These are phyloP conservation scores for Plasmodium fragile DNA, from an alignment of 169 alveolate species.

Conservation along the genomic window DNA sequence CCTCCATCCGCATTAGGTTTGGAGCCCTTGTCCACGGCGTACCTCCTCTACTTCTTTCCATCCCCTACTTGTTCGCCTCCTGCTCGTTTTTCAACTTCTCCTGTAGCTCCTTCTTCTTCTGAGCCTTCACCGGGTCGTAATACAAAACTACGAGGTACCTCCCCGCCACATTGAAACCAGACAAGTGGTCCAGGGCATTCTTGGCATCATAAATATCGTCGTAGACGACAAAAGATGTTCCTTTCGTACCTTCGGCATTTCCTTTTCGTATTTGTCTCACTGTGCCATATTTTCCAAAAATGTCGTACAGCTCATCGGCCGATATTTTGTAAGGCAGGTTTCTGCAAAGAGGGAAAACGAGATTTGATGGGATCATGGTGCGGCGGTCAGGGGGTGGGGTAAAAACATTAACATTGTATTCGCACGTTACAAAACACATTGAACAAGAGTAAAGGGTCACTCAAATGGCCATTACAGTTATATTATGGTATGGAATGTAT, in stretches of 20 bases:
- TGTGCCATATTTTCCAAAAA: constrained; percentile 99
- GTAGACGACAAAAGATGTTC: constrained; percentile 98
- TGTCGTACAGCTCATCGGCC: constrained; percentile 98
- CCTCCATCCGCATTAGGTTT: neutral
- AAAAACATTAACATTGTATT: neutral
- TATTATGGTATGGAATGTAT: neutral
- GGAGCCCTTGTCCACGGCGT: neutral
- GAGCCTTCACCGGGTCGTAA: constrained; percentile 90
- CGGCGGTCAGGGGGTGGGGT: neutral
- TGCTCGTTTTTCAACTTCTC: constrained; percentile 86
- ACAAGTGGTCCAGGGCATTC: constrained; percentile 98
- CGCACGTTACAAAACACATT: neutral
- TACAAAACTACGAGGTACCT: constrained; percentile 91
- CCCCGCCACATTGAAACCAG: constrained; percentile 99
- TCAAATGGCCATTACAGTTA: neutral
- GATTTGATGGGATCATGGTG: neutral
- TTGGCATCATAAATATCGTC: constrained; percentile 99
- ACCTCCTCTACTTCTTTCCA: neutral
- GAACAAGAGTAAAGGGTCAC: neutral
- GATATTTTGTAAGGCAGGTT: constrained; percentile 90
- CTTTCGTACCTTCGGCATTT: constrained; percentile 92
- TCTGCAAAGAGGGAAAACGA: constrained; percentile 68
- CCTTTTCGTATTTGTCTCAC: constrained; percentile 98
- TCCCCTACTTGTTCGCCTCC: constrained; percentile 6
- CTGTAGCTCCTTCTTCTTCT: constrained; percentile 88